Evolutionary conservation across 2,329 filamentous ascomycete species (phyloP).

Genomic region (Penicillium nordicum): DNA sequence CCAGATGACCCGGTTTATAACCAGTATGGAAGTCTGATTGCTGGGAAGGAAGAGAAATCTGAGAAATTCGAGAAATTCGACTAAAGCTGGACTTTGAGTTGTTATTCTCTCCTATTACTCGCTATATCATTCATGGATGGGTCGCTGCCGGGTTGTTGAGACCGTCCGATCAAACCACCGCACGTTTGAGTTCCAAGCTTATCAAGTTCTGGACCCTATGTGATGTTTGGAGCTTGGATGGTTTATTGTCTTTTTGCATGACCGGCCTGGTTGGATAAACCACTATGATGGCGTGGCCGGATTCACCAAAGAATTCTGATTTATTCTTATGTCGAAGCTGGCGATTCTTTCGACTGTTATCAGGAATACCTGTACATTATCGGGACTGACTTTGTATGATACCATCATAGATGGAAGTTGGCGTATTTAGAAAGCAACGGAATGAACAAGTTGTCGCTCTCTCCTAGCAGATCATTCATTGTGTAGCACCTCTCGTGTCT

Average conservation of each 20-base stretch:
- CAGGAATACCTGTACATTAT: neutral
- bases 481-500: too few species aligned
- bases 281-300: neutral
- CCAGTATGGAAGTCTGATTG: constrained; percentile 36
- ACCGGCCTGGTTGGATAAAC: neutral
- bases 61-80: neutral
- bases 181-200: neutral
- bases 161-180: too few species aligned
- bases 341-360: neutral
- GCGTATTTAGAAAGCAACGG: neutral
- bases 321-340: neutral
- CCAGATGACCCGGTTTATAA: constrained; percentile 37
- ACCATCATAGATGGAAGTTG: neutral
- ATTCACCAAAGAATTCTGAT: neutral
- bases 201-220: neutral
- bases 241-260: neutral
- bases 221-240: neutral
- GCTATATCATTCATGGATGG: neutral
- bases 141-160: neutral
- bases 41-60: constrained; percentile 29
- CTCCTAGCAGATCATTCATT: too few species aligned
- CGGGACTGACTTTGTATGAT: neutral
- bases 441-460: neutral
- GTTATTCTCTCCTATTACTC: neutral
- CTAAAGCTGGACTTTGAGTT: neutral